phyloP scores from a whole-genome alignment of 176 grass and related monocot species.

The Olyra latifolia region DNA sequence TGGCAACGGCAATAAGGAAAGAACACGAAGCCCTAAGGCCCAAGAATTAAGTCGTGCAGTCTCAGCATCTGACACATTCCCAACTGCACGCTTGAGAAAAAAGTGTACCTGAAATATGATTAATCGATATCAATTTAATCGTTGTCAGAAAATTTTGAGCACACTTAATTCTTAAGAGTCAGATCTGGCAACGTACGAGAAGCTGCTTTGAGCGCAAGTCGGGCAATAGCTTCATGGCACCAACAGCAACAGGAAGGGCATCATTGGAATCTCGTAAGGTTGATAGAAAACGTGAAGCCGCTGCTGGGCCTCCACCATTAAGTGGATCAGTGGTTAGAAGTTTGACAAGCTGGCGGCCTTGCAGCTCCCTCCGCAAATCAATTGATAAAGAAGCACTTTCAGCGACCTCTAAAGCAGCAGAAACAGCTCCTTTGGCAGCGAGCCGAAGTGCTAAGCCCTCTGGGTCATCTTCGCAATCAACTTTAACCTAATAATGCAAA shows the following conservation, averaged over 20 bases:
- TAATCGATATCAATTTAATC: conserved; percentile 10
- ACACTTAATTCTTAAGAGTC: conserved; percentile 9
- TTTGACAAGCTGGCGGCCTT: conserved; percentile 95
- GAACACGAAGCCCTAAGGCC: conserved; percentile 92
- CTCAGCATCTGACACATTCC: conserved; percentile 74
- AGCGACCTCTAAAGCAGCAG: conserved; percentile 90
- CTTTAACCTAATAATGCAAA: conserved; percentile 73
- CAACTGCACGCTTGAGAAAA: conserved; percentile 92
- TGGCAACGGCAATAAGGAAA: conserved; percentile 86
- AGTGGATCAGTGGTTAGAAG: conserved; percentile 90
- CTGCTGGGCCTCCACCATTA: conserved; percentile 88
- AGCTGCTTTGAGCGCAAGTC: conserved; percentile 97
- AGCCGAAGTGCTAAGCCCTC: conserved; percentile 88
- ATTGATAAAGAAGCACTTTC: conserved; percentile 94
- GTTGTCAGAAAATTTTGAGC: not conserved
- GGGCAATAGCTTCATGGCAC: conserved; percentile 91
- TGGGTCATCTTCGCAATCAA: conserved; percentile 72
- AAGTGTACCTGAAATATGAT: conserved; percentile 81
- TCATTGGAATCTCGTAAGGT: conserved; percentile 94
- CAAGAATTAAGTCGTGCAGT: conserved; percentile 83
- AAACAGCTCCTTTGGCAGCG: conserved; percentile 92
- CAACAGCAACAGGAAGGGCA: conserved; percentile 94
- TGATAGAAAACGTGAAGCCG: conserved; percentile 91
- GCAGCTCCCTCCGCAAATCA: conserved; percentile 90
- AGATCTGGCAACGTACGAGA: conserved; percentile 67